phyloP scores from a whole-genome alignment of 129 eudicot species.

The Saussurea involucrata region DNA sequence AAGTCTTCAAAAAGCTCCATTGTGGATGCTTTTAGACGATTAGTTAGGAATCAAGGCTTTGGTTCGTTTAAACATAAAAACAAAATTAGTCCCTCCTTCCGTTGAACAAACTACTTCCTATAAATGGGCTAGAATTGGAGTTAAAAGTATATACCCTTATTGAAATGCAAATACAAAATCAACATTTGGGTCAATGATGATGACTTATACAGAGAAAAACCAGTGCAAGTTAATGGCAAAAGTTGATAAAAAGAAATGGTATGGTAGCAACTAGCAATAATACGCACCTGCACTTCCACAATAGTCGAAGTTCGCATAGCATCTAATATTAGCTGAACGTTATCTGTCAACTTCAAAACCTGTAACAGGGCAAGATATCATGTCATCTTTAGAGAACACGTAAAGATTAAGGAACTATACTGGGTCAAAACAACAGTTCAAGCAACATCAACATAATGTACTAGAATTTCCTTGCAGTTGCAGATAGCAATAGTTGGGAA shows the following conservation, averaged over 20 bases:
- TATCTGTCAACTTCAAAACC: slow-evolving; percentile 53
- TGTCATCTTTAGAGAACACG: neutral
- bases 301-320: slow-evolving; percentile 44
- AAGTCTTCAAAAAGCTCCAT: neutral
- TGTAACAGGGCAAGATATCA: slow-evolving; percentile 24
- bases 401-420: neutral
- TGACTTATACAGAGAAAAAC: neutral
- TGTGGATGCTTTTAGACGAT: neutral
- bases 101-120: neutral
- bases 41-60: neutral
- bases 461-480: neutral
- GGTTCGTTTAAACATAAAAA: neutral
- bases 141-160: neutral
- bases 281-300: slow-evolving; percentile 64
- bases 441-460: neutral
- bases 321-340: slow-evolving; percentile 47
- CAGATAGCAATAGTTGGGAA: neutral
- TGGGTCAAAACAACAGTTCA: neutral
- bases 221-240: neutral
- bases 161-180: neutral
- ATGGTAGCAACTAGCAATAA: neutral
- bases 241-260: neutral
- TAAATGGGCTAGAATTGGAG: neutral
- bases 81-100: neutral
- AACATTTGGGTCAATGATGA: neutral